Percentiles rank a stretch among this genome's conserved stretches.
Evolutionary conservation across 768 basidiomycete species (phyloP).

Genomic region (Naganishia vishniacii): DNA sequence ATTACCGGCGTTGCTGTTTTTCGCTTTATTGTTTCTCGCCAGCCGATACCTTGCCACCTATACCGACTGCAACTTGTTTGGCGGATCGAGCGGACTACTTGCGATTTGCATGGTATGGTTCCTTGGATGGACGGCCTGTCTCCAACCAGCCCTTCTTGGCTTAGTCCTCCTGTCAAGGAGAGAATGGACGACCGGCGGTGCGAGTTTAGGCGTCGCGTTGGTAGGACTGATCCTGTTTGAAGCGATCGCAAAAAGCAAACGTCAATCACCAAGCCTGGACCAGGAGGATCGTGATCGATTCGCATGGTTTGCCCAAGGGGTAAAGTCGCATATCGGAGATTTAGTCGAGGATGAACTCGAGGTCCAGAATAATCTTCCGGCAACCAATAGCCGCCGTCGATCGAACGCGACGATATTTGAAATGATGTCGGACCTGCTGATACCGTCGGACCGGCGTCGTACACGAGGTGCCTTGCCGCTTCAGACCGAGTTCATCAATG

Average conservation of each 20-base stretch:
- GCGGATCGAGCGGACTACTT: constrained; percentile 63
- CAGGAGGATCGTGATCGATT: constrained; percentile 56
- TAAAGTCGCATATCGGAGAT: constrained; percentile 31
- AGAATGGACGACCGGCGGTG: constrained; percentile 68
- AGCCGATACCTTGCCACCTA: constrained; percentile 74
- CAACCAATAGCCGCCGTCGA: constrained; percentile 53
- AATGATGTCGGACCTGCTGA: constrained; percentile 70
- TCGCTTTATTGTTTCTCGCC: constrained; percentile 55
- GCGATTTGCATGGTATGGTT: constrained; percentile 71
- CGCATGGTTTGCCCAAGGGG: constrained; percentile 34
- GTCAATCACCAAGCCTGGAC: constrained; percentile 47
- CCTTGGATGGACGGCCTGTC: constrained; percentile 63
- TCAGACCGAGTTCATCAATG: constrained; percentile 55
- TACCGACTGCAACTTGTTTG: constrained; percentile 66
- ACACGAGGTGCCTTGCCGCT: constrained; percentile 60
- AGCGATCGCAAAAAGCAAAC: constrained; percentile 28
- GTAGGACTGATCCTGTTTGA: constrained; percentile 61
- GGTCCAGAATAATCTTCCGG: not conserved
- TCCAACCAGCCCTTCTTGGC: constrained; percentile 71
- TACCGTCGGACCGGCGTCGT: constrained; percentile 59
- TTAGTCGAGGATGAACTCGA: not conserved
- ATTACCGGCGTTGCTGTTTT: constrained; percentile 62
- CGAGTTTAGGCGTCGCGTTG: constrained; percentile 58
- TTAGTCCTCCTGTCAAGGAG: constrained; percentile 63
- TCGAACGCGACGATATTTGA: constrained; percentile 77